Percentiles rank a stretch among this genome's conserved stretches.
Evolutionary conservation across 2,329 filamentous ascomycete genomes (phyloP).

Genomic region (Claviceps spartinae): DNA sequence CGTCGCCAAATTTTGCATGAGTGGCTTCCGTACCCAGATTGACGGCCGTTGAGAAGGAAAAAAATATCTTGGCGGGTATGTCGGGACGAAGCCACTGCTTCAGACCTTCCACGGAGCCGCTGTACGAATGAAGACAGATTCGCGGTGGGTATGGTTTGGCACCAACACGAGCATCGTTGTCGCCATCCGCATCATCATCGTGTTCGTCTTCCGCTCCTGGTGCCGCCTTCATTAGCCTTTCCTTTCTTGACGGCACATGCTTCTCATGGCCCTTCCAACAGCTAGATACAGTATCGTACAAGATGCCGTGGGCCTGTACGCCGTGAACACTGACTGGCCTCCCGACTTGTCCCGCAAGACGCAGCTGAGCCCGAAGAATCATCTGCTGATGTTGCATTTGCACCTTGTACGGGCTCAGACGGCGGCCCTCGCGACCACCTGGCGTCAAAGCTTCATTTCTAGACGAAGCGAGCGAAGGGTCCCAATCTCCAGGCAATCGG

Average conservation of each 20-base stretch:
- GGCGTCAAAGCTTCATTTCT: slow-evolving; percentile 38
- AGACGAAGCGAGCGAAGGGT: slow-evolving; percentile 17
- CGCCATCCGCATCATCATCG: slow-evolving; percentile 16
- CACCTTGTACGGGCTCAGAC: slow-evolving; percentile 54
- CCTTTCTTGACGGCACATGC: slow-evolving; percentile 43
- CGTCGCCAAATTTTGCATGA: slow-evolving; percentile 39
- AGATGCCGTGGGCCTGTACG: slow-evolving; percentile 60
- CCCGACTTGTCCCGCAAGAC: slow-evolving; percentile 52
- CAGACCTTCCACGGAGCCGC: slow-evolving; percentile 59
- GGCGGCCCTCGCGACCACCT: slow-evolving; percentile 56
- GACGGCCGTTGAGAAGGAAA: slow-evolving; percentile 76
- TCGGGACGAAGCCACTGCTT: slow-evolving; percentile 62
- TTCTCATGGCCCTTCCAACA: slow-evolving; percentile 61
- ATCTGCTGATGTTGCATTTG: slow-evolving; percentile 53
- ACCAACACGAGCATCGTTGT: slow-evolving; percentile 17
- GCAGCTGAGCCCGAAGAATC: slow-evolving; percentile 55
- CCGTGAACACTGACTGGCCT: slow-evolving; percentile 58
- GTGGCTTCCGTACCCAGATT: slow-evolving; percentile 50
- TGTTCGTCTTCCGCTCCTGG: slow-evolving; percentile 29
- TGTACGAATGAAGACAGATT: slow-evolving; percentile 90
- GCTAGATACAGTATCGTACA: slow-evolving; percentile 51
- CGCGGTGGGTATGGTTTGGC: slow-evolving; percentile 63
- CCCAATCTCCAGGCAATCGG: slow-evolving; percentile 51
- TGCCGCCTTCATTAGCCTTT: slow-evolving; percentile 38
- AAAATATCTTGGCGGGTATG: slow-evolving; percentile 66